These are phyloP conservation scores for Ceratobasidium papillatum DNA, from an alignment of 1,284 basidiomycete species.

Conservation along the genomic window DNA sequence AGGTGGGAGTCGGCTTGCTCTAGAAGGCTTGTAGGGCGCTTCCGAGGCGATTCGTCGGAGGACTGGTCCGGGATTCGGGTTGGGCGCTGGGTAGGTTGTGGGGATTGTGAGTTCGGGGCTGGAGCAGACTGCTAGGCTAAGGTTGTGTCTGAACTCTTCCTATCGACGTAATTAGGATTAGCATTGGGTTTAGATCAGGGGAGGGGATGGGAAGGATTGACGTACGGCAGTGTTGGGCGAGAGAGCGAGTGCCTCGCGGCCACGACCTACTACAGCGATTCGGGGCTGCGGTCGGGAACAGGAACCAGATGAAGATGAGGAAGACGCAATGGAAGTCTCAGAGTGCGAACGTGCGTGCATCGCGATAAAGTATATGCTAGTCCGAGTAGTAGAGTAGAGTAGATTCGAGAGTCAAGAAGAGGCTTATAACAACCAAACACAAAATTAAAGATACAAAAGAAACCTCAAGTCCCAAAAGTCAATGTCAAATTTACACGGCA, in stretches of 20 bases:
- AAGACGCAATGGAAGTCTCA: background rate
- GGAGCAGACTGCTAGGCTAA: constrained; percentile 20
- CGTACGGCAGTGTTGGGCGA: constrained; percentile 17
- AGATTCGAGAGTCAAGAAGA: background rate
- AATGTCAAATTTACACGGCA: background rate
- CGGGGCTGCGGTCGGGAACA: background rate
- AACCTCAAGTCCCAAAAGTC: background rate
- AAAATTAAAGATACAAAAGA: background rate
- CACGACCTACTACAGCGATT: constrained; percentile 4
- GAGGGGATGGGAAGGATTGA: background rate
- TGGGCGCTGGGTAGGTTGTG: background rate
- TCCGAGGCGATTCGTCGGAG: constrained; percentile 25
- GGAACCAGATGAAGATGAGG: background rate
- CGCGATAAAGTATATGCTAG: background rate
- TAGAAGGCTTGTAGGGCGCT: background rate
- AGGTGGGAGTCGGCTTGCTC: background rate
- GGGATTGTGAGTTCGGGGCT: constrained; percentile 22
- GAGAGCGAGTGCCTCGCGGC: constrained; percentile 10
- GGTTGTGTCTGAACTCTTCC: constrained; percentile 9
- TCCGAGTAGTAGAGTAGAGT: background rate
- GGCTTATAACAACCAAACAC: background rate
- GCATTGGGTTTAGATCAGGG: background rate
- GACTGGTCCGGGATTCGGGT: constrained; percentile 26
- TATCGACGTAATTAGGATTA: background rate
- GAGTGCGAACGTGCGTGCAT: constrained; percentile 13